Percentiles rank a stretch among this genome's conserved stretches.
Evolutionary conservation across 192 early-diverging fungal species (phyloP).

Genomic region (Rhizophagus clarus): DNA sequence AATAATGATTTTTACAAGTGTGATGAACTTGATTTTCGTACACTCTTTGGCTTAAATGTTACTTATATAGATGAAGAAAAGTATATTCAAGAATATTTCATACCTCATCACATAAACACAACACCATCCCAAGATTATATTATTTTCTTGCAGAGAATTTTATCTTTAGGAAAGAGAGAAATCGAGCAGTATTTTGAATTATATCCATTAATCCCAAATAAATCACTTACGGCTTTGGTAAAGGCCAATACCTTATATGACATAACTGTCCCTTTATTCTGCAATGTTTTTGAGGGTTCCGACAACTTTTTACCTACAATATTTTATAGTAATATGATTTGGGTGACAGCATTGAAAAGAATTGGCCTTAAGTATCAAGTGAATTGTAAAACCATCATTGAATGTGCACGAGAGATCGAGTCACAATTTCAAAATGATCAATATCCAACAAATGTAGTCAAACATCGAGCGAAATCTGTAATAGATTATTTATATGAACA

Average conservation of each 20-base stretch:
- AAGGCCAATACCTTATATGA: conserved; percentile 5
- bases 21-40: neutral
- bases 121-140: neutral
- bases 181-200: neutral
- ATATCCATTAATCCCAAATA: neutral
- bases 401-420: conserved; percentile 6
- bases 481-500: neutral
- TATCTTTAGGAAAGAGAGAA: neutral
- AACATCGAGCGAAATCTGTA: neutral
- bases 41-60: neutral
- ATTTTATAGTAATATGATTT: neutral
- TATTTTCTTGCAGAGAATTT: neutral
- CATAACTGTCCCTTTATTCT: neutral
- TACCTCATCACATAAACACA: neutral
- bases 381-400: neutral
- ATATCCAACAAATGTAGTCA: neutral
- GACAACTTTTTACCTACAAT: neutral
- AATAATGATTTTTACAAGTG: neutral
- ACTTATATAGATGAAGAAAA: neutral
- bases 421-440: neutral
- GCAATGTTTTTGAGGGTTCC: neutral
- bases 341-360: neutral
- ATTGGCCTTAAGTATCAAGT: neutral
- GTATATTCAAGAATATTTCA: neutral
- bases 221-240: neutral